Base-by-base conservation (phyloP, 768 basidiomycete species). In the Pisolithus sp. region DNA sequence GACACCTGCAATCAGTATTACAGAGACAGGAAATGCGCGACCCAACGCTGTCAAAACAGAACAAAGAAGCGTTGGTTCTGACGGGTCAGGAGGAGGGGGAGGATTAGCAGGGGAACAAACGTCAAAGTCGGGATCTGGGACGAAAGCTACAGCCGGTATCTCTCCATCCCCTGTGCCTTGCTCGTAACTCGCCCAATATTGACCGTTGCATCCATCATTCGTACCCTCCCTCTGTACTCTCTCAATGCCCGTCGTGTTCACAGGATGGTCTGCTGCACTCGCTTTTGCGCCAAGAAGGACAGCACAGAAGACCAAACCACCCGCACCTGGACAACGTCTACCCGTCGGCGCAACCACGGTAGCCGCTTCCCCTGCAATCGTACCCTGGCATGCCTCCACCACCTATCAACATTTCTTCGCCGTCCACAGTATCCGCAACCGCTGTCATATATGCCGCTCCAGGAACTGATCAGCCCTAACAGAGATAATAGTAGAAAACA, bases 221-320 rank as follows among this genome's bases (percentile, higher is more conserved):
- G 52, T 26, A 43, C 36, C 44, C 59, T 20, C 28, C n/a, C 15
- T 34, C 34, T 15, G 34, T 13, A 15, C 34, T 34, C 34, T 34
- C 34, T 4, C 34, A 34, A 28, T 4, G 9, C 30, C 45, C 45
- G 24, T 18, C 28, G 28, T 4, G 34, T 18, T 56, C 61, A 57
- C 77, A 91, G 89, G 82, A 69, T 93, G 91, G 89, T 93, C 90
- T 59, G 85, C 90, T 56, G 80, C 89, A 13, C 85, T 93, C 57
- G 91, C 89, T 17, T 93, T 93, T 61, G 91, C 90, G 8, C 91
- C 91, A 42, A 76, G 89, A 48, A 77, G 89, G 57, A 74, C 72
- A 43, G 70, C 71, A 23, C 72, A 71, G 55, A 92, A 89, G 62
- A 53, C 78, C 36, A 91, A 89, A 65, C 66, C 74, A 1, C 55